Conservation (phyloP, 1,139 yeast species). For the Blastobotrys illinoisensis region DNA sequence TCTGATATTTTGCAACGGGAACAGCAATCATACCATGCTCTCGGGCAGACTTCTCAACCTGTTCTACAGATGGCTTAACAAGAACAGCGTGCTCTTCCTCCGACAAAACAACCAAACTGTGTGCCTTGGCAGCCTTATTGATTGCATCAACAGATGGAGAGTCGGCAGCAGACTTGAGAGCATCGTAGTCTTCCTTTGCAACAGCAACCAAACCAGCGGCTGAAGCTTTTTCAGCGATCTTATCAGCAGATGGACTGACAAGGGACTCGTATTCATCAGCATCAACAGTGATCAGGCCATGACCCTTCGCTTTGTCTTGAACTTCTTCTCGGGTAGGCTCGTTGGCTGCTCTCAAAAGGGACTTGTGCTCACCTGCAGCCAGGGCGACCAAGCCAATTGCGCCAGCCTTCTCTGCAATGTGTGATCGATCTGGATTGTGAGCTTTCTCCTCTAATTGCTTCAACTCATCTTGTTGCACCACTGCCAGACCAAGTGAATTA, state of each 20-base stretch:
- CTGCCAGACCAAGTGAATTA: constrained; percentile 34
- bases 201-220: constrained; percentile 39
- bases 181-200: constrained; percentile 31
- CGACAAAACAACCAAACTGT: constrained; percentile 25
- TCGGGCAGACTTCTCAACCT: constrained; percentile 11
- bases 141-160: constrained; percentile 21
- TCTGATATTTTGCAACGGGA: constrained; percentile 25
- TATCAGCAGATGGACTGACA: constrained; percentile 12
- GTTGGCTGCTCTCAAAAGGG: constrained; percentile 17
- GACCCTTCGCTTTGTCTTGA: constrained; percentile 18
- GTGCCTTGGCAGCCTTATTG: constrained; percentile 11
- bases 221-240: constrained; percentile 14
- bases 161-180: constrained; percentile 19
- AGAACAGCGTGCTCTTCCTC: constrained; percentile 19
- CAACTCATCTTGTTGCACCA: constrained; percentile 39
- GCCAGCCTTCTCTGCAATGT: constrained; percentile 34
- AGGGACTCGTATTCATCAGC: constrained; percentile 18
- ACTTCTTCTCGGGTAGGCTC: constrained; percentile 26
- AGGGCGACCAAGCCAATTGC: constrained; percentile 25
- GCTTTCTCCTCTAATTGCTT: constrained; percentile 22
- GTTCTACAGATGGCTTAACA: constrained; percentile 14
- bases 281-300: constrained; percentile 21
- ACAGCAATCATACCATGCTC: constrained; percentile 16
- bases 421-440: constrained; percentile 19
- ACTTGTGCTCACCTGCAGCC: constrained; percentile 23